Evolutionary conservation across 2,329 filamentous ascomycete species (phyloP).

Genomic region (Ustulina deusta): DNA sequence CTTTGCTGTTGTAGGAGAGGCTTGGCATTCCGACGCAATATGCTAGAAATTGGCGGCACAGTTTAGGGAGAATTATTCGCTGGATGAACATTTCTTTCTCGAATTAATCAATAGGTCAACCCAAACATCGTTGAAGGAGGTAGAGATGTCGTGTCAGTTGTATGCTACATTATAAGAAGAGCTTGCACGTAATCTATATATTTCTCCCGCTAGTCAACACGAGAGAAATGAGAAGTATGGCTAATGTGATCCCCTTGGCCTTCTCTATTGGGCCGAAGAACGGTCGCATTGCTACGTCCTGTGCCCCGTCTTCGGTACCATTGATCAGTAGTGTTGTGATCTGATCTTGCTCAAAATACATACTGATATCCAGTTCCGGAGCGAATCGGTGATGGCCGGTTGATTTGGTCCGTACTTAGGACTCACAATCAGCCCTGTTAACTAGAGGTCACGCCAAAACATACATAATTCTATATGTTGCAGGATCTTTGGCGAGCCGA

Average conservation of each 20-base stretch:
- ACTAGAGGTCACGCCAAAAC: constrained; percentile 25
- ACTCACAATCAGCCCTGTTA: constrained; percentile 5
- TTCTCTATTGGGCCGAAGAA: constrained; percentile 53
- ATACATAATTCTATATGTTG: constrained; percentile 52
- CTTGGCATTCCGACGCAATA: no score
- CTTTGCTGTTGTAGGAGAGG: no score
- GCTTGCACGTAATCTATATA: constrained; percentile 43
- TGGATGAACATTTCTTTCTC: neutral
- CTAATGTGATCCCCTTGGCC: constrained; percentile 54
- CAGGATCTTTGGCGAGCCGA: constrained; percentile 50
- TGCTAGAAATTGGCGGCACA: no score
- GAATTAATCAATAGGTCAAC: neutral
- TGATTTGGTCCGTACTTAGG: constrained; percentile 42
- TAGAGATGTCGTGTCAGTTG: neutral
- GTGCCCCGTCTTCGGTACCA: constrained; percentile 52
- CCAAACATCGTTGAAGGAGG: neutral
- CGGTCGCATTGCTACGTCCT: constrained; percentile 51
- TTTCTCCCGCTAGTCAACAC: constrained; percentile 50
- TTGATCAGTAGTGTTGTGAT: constrained; percentile 54
- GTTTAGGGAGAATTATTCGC: neutral
- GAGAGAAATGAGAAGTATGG: constrained; percentile 52
- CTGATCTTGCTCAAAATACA: constrained; percentile 46
- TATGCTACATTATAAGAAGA: constrained; percentile 8
- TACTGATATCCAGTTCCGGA: constrained; percentile 48
- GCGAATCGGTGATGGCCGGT: constrained; percentile 40